Conservation (phyloP, 768 basidiomycete species). For the Lyophyllum decastes region DNA sequence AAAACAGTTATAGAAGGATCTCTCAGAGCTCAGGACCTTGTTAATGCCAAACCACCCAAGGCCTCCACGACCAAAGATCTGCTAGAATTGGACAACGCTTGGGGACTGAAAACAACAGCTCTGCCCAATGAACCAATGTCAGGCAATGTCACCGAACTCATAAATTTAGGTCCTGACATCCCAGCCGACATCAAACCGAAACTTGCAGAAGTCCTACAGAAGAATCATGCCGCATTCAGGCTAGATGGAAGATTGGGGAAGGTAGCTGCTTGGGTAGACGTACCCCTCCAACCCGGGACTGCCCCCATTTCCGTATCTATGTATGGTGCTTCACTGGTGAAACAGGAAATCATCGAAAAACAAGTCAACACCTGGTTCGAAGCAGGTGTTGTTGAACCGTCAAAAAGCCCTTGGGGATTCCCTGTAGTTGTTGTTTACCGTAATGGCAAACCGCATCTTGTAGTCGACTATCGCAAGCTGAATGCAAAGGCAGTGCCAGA, state of each 20-base stretch:
- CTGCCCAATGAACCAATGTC: conserved; percentile 16
- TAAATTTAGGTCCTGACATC: conserved; percentile 1
- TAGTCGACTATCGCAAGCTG: conserved; percentile 32
- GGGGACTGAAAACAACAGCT: conserved; percentile 30
- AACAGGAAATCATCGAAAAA: conserved; percentile 27
- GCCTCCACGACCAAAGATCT: conserved; percentile 14
- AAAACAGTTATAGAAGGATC: conserved; percentile 6
- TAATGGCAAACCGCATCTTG: conserved; percentile 36
- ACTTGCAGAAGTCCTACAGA: conserved; percentile 17
- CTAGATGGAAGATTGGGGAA: conserved; percentile 4
- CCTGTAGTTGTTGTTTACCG: conserved; percentile 35
- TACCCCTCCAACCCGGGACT: conserved; percentile 23
- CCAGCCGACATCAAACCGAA: neutral
- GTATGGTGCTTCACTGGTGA: conserved; percentile 26
- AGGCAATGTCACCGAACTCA: neutral
- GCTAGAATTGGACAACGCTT: conserved; percentile 13
- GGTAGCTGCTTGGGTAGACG: conserved; percentile 22
- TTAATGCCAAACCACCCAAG: neutral
- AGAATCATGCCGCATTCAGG: neutral
- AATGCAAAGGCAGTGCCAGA: conserved; percentile 20
- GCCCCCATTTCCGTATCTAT: conserved; percentile 28
- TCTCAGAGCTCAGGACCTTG: neutral
- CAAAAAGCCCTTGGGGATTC: conserved; percentile 36
- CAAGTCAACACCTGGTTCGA: conserved; percentile 32
- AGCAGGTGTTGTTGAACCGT: conserved; percentile 38